Conservation (phyloP, 202 grass and related monocot species). For the Panicum virgatum region DNA sequence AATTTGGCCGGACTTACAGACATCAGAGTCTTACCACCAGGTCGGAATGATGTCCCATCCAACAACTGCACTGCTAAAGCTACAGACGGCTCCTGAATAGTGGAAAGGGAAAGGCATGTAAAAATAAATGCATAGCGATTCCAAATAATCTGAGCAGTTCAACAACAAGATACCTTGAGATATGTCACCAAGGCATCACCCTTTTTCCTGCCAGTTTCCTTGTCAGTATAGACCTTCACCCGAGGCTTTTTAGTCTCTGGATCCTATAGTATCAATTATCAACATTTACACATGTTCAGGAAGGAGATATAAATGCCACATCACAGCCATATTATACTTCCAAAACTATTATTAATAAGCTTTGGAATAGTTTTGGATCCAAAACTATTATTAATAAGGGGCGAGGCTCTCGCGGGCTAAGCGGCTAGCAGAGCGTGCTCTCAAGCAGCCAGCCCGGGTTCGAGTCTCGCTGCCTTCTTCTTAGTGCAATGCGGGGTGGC, state of each 20-base stretch:
- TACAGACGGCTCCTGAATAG: constrained; percentile 86
- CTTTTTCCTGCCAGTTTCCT: constrained; percentile 85
- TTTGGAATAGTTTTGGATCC: too few relatives aligned
- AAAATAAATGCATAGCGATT: constrained; percentile 10
- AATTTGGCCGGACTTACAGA: constrained; percentile 77
- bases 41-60: constrained; percentile 73
- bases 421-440: too few relatives aligned
- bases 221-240: constrained; percentile 90
- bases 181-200: constrained; percentile 93
- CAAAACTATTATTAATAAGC: too few relatives aligned
- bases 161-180: constrained; percentile 65
- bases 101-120: constrained; percentile 15
- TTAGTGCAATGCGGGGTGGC: too few relatives aligned
- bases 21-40: constrained; percentile 81
- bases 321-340: not conserved
- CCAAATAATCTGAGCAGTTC: constrained; percentile 17
- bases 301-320: constrained; percentile 21
- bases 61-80: constrained; percentile 80
- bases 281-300: constrained; percentile 14
- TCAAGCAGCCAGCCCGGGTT: too few relatives aligned
- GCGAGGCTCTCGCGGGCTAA: too few relatives aligned
- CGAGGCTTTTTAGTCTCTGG: constrained; percentile 83
- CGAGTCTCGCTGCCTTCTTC: too few relatives aligned
- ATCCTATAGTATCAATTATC: constrained; percentile 54
- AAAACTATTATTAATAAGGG: too few relatives aligned